Percentiles rank a stretch among this genome's conserved stretches.
Evolutionary conservation across 306 rosid genomes (phyloP).

Genomic region (Dalbergia cochinchinensis): DNA sequence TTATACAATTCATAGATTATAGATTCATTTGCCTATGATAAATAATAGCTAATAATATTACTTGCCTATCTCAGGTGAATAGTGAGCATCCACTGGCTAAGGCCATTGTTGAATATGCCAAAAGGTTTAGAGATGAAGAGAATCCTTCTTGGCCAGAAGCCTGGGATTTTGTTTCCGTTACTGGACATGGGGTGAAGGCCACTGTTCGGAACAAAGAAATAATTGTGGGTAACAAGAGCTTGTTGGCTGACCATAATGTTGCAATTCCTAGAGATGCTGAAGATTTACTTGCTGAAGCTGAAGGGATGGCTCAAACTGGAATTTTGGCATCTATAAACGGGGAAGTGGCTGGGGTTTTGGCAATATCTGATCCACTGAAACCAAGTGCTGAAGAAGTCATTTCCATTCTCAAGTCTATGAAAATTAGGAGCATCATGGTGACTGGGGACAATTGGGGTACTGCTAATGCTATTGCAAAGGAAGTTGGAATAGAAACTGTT

Average conservation of each 20-base stretch:
- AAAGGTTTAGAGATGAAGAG: constrained; percentile 59
- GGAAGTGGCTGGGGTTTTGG: constrained; percentile 63
- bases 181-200: constrained; percentile 85
- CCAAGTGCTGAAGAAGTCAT: constrained; percentile 69
- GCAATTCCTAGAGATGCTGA: constrained; percentile 62
- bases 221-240: constrained; percentile 74
- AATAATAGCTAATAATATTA: background rate
- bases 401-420: constrained; percentile 74
- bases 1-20: background rate
- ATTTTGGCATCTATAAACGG: constrained; percentile 59
- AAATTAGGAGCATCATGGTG: constrained; percentile 67
- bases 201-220: constrained; percentile 58
- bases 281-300: constrained; percentile 64
- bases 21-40: background rate
- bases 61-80: constrained; percentile 61
- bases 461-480: constrained; percentile 74
- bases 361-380: constrained; percentile 77
- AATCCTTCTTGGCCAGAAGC: constrained; percentile 69
- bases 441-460: constrained; percentile 92
- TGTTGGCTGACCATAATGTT: constrained; percentile 57
- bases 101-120: constrained; percentile 73
- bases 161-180: constrained; percentile 60
- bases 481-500: constrained; percentile 72
- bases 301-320: constrained; percentile 73
- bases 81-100: constrained; percentile 85